phyloP scores from a whole-genome alignment of 768 basidiomycete genomes.

The Boletus vinaceobasis region DNA sequence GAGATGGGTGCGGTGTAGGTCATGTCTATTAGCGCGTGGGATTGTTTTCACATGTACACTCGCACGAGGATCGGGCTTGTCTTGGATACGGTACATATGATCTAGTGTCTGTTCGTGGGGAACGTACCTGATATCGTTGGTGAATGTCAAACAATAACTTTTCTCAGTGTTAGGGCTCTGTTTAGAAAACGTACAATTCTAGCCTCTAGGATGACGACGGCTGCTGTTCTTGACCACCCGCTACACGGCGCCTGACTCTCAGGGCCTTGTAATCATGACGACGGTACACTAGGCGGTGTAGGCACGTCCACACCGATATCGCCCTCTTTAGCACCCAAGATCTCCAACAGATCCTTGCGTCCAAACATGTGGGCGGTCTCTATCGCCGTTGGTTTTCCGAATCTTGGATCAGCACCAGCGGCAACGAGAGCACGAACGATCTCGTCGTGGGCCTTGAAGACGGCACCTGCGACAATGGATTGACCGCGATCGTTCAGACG shows the following conservation, averaged over 20 bases:
- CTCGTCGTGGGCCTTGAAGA: slow-evolving; percentile 69
- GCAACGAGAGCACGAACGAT: slow-evolving; percentile 54
- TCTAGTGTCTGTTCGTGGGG: neutral
- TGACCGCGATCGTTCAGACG: slow-evolving; percentile 69
- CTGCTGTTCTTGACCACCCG: neutral
- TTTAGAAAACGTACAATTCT: neutral
- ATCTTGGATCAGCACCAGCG: slow-evolving; percentile 57
- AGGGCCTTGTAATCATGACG: neutral
- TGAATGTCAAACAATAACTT: neutral
- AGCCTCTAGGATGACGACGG: neutral
- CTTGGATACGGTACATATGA: neutral
- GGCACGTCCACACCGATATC: slow-evolving; percentile 40
- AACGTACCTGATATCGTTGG: neutral
- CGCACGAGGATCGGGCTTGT: neutral
- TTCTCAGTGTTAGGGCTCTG: neutral
- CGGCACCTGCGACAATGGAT: slow-evolving; percentile 70
- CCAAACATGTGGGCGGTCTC: slow-evolving; percentile 69
- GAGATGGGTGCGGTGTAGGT: slow-evolving; percentile 59
- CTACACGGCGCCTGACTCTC: neutral
- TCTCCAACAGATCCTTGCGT: slow-evolving; percentile 49
- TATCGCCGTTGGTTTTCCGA: slow-evolving; percentile 65
- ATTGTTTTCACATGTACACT: neutral
- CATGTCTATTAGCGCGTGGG: neutral
- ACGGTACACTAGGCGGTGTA: slow-evolving; percentile 17
- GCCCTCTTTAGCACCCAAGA: slow-evolving; percentile 57